phyloP scores from a whole-genome alignment of 768 basidiomycete species.

The Kwoniella dendrophila region DNA sequence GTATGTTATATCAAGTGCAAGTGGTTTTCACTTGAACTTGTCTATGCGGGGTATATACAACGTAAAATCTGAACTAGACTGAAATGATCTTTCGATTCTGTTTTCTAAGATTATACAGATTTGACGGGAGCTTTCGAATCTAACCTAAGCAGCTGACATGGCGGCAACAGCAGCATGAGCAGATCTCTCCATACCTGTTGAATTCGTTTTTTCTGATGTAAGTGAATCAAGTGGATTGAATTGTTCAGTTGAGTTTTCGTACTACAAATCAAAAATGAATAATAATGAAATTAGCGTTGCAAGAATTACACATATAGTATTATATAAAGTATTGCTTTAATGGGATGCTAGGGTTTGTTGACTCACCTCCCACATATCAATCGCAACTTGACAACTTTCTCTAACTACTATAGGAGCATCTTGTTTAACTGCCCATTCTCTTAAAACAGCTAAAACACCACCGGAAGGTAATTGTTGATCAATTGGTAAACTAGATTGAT shows the following conservation, averaged over 20 bases:
- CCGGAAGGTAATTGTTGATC: slow-evolving; percentile 59
- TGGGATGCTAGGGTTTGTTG: neutral
- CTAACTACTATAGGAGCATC: slow-evolving; percentile 86
- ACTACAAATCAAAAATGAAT: slow-evolving; percentile 21
- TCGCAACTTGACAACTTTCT: slow-evolving; percentile 93
- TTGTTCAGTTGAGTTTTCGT: slow-evolving; percentile 50
- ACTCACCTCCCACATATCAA: slow-evolving; percentile 83
- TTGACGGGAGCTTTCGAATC: neutral
- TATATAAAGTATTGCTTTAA: neutral
- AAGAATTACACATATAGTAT: neutral
- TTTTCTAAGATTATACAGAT: no score
- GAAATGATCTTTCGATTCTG: no score
- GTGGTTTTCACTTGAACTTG: no score
- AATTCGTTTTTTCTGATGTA: slow-evolving; percentile 23
- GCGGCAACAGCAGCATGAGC: slow-evolving; percentile 41
- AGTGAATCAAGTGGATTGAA: slow-evolving; percentile 49
- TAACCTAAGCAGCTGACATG: slow-evolving; percentile 22
- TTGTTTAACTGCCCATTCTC: slow-evolving; percentile 76
- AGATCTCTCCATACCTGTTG: slow-evolving; percentile 50
- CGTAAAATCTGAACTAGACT: no score
- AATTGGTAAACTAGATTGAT: slow-evolving; percentile 16
- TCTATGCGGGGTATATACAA: slow-evolving; percentile 16
- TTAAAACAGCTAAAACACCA: slow-evolving; percentile 81
- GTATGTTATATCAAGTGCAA: no score
- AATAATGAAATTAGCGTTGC: neutral